phyloP scores from a whole-genome alignment of 768 basidiomycete genomes.

The Lactifluus piperatus region DNA sequence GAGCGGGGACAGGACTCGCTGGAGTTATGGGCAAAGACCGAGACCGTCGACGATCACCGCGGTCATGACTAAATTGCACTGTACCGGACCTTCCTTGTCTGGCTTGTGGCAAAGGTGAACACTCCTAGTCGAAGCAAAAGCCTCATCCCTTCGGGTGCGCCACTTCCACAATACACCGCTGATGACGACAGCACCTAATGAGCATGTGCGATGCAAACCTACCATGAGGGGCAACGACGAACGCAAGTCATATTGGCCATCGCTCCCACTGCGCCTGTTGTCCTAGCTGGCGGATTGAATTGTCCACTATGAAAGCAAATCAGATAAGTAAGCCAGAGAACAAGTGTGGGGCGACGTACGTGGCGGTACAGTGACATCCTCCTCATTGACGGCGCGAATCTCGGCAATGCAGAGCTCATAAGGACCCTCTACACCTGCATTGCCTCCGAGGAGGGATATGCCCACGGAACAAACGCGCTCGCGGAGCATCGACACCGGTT shows the following conservation, averaged over 20 bases:
- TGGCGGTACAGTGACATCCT: constrained; percentile 37
- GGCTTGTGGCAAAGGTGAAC: too few relatives aligned
- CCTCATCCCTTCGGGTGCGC: too few relatives aligned
- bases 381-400: constrained; percentile 74
- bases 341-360: constrained; percentile 21
- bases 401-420: constrained; percentile 81
- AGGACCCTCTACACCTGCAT: constrained; percentile 59
- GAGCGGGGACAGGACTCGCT: too few relatives aligned
- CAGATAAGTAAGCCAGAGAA: neutral
- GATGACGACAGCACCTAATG: neutral
- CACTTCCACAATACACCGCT: too few relatives aligned
- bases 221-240: neutral
- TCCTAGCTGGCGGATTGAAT: neutral
- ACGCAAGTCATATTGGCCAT: constrained; percentile 3
- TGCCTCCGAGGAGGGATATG: constrained; percentile 81
- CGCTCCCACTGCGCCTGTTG: neutral
- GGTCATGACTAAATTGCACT: too few relatives aligned
- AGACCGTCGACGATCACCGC: too few relatives aligned
- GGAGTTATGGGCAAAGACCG: too few relatives aligned
- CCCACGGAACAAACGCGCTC: constrained; percentile 75
- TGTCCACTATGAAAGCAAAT: neutral
- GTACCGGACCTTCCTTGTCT: too few relatives aligned
- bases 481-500: constrained; percentile 67
- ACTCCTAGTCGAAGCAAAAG: too few relatives aligned
- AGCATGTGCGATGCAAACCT: neutral